Evolutionary conservation across 345 rosid species (phyloP).

Genomic region (Hibiscus trionum): DNA sequence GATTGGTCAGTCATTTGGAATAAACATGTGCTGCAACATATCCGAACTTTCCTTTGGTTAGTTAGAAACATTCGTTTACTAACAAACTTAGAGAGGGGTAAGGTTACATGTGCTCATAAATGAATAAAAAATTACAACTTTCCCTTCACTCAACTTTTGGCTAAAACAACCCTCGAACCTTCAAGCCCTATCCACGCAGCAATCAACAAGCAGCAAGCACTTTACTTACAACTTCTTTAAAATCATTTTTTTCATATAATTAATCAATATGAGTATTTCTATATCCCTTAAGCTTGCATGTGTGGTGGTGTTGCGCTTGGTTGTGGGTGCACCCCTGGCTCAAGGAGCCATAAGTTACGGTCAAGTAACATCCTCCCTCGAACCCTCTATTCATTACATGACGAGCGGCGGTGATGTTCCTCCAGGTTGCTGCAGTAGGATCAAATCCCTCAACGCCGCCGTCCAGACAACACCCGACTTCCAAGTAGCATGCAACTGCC

Average conservation of each 20-base stretch:
- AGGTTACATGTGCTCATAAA: too few relatives aligned
- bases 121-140: too few relatives aligned
- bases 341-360: conserved; percentile 30
- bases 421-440: conserved; percentile 33
- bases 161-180: too few relatives aligned
- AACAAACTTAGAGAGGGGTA: too few relatives aligned
- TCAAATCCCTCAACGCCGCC: conserved; percentile 21
- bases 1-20: too few relatives aligned
- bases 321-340: conserved; percentile 18
- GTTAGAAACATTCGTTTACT: too few relatives aligned
- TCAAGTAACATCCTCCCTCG: conserved; percentile 19
- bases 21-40: too few relatives aligned
- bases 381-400: conserved; percentile 30
- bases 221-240: neutral
- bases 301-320: neutral
- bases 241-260: too few relatives aligned
- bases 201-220: neutral
- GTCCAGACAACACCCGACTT: conserved; percentile 46
- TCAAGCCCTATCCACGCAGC: too few relatives aligned
- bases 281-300: conserved; percentile 14
- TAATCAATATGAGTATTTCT: neutral
- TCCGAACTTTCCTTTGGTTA: too few relatives aligned
- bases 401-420: neutral
- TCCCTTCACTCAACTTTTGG: too few relatives aligned
- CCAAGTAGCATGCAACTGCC: conserved; percentile 39